A percentile compares a stretch with the other conserved stretches of the same genome.
These are phyloP conservation scores for Sporothrix mexicana DNA, from an alignment of 2,329 filamentous ascomycete genomes.

Conservation along the genomic window DNA sequence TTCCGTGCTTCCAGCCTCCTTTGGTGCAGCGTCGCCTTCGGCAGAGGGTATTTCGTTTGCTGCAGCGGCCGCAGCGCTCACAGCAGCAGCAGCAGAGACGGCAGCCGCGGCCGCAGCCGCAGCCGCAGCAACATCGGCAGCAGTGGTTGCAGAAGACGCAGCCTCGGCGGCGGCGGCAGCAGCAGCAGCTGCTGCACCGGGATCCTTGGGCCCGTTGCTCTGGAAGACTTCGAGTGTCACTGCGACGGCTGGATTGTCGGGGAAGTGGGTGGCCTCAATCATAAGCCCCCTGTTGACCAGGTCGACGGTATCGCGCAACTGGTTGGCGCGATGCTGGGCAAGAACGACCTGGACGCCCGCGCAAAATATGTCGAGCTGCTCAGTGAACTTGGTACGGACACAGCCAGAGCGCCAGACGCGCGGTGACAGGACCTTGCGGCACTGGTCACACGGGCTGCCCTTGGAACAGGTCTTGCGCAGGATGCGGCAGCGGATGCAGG, in stretches of 20 bases:
- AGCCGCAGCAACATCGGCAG: slow-evolving; percentile 27
- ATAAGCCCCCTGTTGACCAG: slow-evolving; percentile 56
- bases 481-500: slow-evolving; percentile 70
- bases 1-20: background rate
- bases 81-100: background rate
- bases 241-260: slow-evolving; percentile 45
- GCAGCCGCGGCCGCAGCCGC: slow-evolving; percentile 25
- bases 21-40: background rate
- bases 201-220: slow-evolving; percentile 44
- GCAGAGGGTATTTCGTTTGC: background rate
- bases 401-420: slow-evolving; percentile 70
- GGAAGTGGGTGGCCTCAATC: slow-evolving; percentile 66
- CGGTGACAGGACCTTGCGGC: slow-evolving; percentile 66
- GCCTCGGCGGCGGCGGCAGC: slow-evolving; percentile 31
- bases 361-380: slow-evolving; percentile 67
- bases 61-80: background rate
- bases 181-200: slow-evolving; percentile 36
- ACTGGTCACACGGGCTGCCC: slow-evolving; percentile 67
- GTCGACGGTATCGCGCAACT: slow-evolving; percentile 57
- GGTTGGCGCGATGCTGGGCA: slow-evolving; percentile 64
- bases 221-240: slow-evolving; percentile 54
- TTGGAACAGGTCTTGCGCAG: slow-evolving; percentile 70
- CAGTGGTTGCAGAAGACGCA: slow-evolving; percentile 3
- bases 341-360: slow-evolving; percentile 68
- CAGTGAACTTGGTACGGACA: slow-evolving; percentile 65